Conservation (phyloP, 257 asterid species). For the Anisodus tanguticus region DNA sequence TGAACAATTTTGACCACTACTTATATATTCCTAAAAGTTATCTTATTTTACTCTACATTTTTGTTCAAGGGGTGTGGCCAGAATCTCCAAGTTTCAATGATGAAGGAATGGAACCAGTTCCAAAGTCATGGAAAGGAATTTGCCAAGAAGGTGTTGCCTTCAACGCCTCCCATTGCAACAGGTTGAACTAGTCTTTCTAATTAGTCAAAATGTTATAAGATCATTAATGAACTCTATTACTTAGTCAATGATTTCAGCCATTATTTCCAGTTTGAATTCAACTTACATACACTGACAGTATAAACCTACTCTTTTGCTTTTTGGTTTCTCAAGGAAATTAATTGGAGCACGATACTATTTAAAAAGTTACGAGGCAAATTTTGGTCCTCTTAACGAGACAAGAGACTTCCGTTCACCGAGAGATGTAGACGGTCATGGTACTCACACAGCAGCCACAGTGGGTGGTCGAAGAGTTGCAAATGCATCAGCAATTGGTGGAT, state of each 20-base stretch:
- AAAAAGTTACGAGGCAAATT: constrained; percentile 37
- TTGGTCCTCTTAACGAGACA: constrained; percentile 39
- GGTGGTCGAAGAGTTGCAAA: constrained; percentile 48
- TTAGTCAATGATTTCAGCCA: neutral
- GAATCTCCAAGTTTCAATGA: constrained; percentile 56
- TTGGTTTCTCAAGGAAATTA: constrained; percentile 38
- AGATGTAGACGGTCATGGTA: constrained; percentile 52
- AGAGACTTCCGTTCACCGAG: constrained; percentile 45
- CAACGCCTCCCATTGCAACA: constrained; percentile 50
- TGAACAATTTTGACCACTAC: no score
- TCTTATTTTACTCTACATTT: neutral
- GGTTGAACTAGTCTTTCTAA: constrained; percentile 30
- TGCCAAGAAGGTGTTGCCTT: constrained; percentile 49
- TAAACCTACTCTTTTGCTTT: neutral
- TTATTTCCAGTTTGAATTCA: neutral
- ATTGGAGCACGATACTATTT: constrained; percentile 58
- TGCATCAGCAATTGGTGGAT: constrained; percentile 48
- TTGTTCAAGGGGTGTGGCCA: constrained; percentile 52
- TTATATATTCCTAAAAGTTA: neutral
- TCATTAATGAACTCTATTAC: neutral
- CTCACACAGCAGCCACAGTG: constrained; percentile 51
- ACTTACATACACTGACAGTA: neutral
- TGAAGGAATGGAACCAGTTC: constrained; percentile 57
- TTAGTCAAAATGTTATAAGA: neutral
- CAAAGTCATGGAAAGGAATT: constrained; percentile 53